Conservation (phyloP, 2,329 filamentous ascomycete genomes). For the Aspergillus ibericus region DNA sequence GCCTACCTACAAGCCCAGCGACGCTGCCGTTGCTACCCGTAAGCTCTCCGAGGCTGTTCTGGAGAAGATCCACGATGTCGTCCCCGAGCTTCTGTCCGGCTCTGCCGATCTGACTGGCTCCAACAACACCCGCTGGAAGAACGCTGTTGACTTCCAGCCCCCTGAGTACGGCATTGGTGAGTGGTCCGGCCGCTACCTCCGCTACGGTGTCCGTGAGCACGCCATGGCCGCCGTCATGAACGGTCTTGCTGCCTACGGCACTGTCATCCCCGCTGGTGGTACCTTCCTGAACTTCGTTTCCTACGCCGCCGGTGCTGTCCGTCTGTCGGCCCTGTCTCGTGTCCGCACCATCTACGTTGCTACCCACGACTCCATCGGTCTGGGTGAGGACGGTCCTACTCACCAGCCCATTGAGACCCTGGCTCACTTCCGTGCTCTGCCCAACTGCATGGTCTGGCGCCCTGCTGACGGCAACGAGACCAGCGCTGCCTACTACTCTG, state of each 20-base stretch:
- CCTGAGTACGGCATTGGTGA: conserved; percentile 81
- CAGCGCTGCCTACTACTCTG: conserved; percentile 94
- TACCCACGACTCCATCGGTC: conserved; percentile 98
- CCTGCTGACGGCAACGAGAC: conserved; percentile 98
- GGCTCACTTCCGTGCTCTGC: conserved; percentile 95
- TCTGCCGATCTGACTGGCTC: conserved; percentile 97
- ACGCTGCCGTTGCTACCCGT: conserved; percentile 83
- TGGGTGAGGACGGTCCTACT: conserved; percentile 96
- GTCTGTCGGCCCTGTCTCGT: conserved; percentile 88
- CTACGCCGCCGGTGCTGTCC: conserved; percentile 92
- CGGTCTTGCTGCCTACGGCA: conserved; percentile 93
- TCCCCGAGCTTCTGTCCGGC: conserved; percentile 92
- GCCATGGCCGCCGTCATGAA: conserved; percentile 55
- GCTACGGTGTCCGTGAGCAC: conserved; percentile 55
- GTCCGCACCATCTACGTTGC: conserved; percentile 92
- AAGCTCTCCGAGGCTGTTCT: conserved; percentile 96
- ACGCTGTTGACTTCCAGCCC: conserved; percentile 95
- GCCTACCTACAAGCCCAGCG: conserved; percentile 83
- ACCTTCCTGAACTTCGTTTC: conserved; percentile 99
- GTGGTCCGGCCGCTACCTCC: conserved; percentile 81
- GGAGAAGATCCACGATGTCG: conserved; percentile 74
- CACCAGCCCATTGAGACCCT: conserved; percentile 99
- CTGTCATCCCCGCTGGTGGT: conserved; percentile 87
- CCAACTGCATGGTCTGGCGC: conserved; percentile 99
- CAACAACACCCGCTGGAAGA: conserved; percentile 98